Conservation (phyloP, 352 stramenopile species). For the Peronospora destructor region DNA sequence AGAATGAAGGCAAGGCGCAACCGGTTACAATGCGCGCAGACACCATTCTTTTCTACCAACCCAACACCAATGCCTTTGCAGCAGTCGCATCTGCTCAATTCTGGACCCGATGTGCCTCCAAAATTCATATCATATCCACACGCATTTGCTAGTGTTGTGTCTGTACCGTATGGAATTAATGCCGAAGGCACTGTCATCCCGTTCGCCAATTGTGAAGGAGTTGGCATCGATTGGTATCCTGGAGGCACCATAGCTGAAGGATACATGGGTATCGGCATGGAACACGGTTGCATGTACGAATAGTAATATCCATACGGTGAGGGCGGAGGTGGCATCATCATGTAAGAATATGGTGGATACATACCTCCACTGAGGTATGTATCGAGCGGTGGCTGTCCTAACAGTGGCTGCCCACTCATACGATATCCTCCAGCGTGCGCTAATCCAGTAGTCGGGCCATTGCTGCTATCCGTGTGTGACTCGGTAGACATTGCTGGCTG, state of each 20-base stretch:
- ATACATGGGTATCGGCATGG: slow-evolving; percentile 29
- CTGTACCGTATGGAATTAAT: slow-evolving; percentile 32
- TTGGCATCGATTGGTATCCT: slow-evolving; percentile 21
- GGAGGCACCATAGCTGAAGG: slow-evolving; percentile 19
- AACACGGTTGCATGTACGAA: slow-evolving; percentile 28
- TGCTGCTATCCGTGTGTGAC: slow-evolving; percentile 5
- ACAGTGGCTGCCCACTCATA: slow-evolving; percentile 11
- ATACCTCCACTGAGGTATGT: slow-evolving; percentile 26
- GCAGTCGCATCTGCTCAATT: slow-evolving; percentile 44
- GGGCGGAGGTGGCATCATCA: slow-evolving; percentile 24
- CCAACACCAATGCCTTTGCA: slow-evolving; percentile 48
- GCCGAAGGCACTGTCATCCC: slow-evolving; percentile 21
- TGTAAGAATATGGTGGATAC: slow-evolving; percentile 35
- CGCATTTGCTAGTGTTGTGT: slow-evolving; percentile 15
- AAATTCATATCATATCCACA: slow-evolving; percentile 13
- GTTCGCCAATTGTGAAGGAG: slow-evolving; percentile 17
- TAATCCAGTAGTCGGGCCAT: slow-evolving; percentile 3
- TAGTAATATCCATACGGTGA: slow-evolving; percentile 39
- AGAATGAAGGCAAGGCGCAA: slow-evolving; percentile 66
- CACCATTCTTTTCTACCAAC: slow-evolving; percentile 62
- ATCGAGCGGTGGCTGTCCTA: slow-evolving; percentile 6
- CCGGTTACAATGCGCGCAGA: slow-evolving; percentile 63
- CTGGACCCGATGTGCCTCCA: slow-evolving; percentile 10
- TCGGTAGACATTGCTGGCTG: slow-evolving; percentile 4
- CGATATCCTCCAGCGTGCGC: slow-evolving; percentile 2